Evolutionary conservation across 495 filamentous ascomycete genomes (phyloP).

Genomic region (Neurospora sp.): DNA sequence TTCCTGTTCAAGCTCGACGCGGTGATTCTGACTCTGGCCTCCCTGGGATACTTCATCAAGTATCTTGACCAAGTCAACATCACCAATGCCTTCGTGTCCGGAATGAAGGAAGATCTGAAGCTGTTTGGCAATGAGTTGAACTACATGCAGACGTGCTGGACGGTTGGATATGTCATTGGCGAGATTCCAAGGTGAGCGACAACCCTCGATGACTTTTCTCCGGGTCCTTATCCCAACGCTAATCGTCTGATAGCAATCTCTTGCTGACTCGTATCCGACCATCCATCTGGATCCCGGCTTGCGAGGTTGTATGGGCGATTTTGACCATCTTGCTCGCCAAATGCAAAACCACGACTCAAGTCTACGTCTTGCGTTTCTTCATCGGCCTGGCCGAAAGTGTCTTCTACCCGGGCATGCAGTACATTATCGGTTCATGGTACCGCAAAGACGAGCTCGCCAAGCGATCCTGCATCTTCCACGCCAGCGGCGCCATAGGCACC

Average conservation of each 20-base stretch:
- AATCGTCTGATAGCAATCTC: constrained; percentile 19
- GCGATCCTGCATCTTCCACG: constrained; percentile 54
- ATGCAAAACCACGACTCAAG: constrained; percentile 36
- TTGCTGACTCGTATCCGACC: constrained; percentile 39
- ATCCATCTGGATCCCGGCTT: constrained; percentile 48
- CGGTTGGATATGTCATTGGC: constrained; percentile 53
- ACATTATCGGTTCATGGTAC: constrained; percentile 44
- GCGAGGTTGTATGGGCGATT: constrained; percentile 45
- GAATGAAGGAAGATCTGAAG: constrained; percentile 50
- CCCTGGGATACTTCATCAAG: constrained; percentile 34
- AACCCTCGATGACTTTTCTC: not conserved
- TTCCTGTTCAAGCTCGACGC: constrained; percentile 53
- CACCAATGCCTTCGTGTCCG: constrained; percentile 39
- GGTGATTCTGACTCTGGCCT: constrained; percentile 36
- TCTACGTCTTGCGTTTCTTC: constrained; percentile 50
- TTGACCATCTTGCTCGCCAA: constrained; percentile 39
- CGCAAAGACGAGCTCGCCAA: constrained; percentile 48
- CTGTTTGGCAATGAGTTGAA: constrained; percentile 47
- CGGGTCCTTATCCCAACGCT: not conserved
- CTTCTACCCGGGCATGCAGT: constrained; percentile 40
- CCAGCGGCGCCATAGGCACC: constrained; percentile 38
- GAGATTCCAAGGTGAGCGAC: constrained; percentile 45
- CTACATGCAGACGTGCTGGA: constrained; percentile 47
- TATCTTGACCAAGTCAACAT: constrained; percentile 32
- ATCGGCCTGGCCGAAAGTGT: constrained; percentile 40